Evolutionary conservation across 2,329 filamentous ascomycete genomes (phyloP).

Genomic region (Aaosphaeria pasadenensis): DNA sequence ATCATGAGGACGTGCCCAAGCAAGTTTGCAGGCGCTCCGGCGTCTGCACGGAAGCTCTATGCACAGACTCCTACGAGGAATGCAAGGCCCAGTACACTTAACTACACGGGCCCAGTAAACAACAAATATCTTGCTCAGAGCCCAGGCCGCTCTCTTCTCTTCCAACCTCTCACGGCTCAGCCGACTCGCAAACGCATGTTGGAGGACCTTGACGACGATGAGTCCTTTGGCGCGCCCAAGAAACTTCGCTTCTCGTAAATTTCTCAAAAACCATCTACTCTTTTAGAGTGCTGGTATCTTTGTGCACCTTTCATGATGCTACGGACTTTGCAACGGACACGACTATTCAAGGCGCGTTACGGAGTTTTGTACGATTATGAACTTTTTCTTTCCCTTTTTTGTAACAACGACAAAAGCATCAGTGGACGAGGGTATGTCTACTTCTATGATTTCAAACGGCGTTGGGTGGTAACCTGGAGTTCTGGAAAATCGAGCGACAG

Average conservation of each 20-base stretch:
- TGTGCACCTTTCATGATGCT: neutral
- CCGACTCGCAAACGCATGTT: conserved; percentile 5
- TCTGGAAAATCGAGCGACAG: neutral
- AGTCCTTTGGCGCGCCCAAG: conserved; percentile 20
- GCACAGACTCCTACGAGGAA: neutral
- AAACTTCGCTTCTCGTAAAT: conserved; percentile 12
- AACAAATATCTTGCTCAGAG: conserved; percentile 20
- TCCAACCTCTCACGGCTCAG: conserved; percentile 2
- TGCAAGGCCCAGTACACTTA: neutral
- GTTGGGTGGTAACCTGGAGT: neutral
- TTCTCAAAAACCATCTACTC: too few relatives aligned
- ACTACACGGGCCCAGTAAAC: conserved; percentile 50
- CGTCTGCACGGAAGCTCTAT: conserved; percentile 16
- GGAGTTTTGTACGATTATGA: neutral
- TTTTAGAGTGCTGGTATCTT: too few relatives aligned
- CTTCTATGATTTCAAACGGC: neutral
- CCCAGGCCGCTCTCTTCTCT: conserved; percentile 11
- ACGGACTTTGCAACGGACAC: neutral
- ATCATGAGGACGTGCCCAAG: neutral
- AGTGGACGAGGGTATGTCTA: neutral
- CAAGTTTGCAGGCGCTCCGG: conserved; percentile 2
- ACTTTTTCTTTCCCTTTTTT: neutral
- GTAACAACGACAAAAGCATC: neutral
- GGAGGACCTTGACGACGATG: conserved; percentile 4
- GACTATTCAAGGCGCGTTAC: neutral